Conservation (phyloP, 2,329 filamentous ascomycete species). For the Beauveria bassiana region DNA sequence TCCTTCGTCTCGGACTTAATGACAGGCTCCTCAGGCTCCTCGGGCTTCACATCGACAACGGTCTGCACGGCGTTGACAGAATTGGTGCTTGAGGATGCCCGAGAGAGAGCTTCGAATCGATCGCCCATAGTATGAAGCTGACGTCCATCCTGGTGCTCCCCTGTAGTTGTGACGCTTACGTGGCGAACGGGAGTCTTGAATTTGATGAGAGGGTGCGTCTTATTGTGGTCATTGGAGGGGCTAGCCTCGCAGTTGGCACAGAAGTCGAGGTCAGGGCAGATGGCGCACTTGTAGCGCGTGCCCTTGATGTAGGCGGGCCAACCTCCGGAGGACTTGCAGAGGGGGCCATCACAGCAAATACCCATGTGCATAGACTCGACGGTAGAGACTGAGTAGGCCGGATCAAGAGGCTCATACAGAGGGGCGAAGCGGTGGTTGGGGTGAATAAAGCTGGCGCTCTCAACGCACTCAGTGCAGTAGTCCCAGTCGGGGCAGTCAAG, state of each 20-base stretch:
- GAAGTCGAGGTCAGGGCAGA: constrained; percentile 92
- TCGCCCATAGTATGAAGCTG: constrained; percentile 68
- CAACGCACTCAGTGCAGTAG: constrained; percentile 73
- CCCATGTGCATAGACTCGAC: constrained; percentile 58
- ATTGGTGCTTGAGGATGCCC: constrained; percentile 35
- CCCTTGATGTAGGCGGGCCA: constrained; percentile 70
- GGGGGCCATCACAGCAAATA: constrained; percentile 89
- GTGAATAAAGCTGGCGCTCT: constrained; percentile 61
- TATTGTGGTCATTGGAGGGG: constrained; percentile 79
- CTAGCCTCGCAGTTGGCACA: constrained; percentile 89
- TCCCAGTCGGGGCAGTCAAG: constrained; percentile 97
- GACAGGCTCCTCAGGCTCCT: constrained; percentile 27
- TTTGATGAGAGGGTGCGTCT: constrained; percentile 94
- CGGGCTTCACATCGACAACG: constrained; percentile 63
- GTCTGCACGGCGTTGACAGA: constrained; percentile 55
- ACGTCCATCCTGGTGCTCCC: constrained; percentile 64
- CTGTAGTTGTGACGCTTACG: constrained; percentile 77
- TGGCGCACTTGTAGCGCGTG: constrained; percentile 90
- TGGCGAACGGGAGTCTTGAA: constrained; percentile 89
- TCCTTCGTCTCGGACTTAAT: constrained; percentile 16
- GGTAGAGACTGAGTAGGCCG: constrained; percentile 15
- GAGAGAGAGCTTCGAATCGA: constrained; percentile 32
- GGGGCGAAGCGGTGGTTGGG: constrained; percentile 81
- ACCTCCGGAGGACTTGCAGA: constrained; percentile 55
- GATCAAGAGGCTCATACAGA: constrained; percentile 64